Base-by-base conservation (phyloP, 2,329 filamentous ascomycete species). In the Davidsoniella virescens region DNA sequence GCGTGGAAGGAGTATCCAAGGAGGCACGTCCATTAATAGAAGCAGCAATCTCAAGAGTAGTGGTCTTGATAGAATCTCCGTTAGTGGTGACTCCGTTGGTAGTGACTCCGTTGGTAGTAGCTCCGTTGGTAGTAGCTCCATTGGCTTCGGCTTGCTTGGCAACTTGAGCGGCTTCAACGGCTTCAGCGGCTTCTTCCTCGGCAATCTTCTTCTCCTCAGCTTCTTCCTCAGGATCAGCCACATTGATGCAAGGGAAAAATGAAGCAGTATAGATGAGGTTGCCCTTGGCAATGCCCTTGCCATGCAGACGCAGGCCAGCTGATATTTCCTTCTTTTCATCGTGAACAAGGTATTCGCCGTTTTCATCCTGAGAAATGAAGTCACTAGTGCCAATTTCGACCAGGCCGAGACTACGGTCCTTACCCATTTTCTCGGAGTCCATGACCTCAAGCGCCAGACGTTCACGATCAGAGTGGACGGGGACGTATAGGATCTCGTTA, bases 401-500 rank as follows among this genome's bases (percentile, higher is more conserved):
- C 50, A 83, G 72, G 48, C 92, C 92, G 33, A 98, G 73, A 40
- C 84, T 84, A 51, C 92, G 82, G 63, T 98, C 92, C 62, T 87
- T 92, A 59, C 86, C 86, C 60, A 96, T 73, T 57, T 80, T 88
- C 65, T 98, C 92, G 54, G 92, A 80, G 59, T 98, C 92, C 90
- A 98, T 94, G 56, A 96, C 87, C 64, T 98, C 92, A 16, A 98
- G 67, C 1, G 80, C 79, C 26, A 98, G 70, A 60, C 84, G 87
- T 63, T 98, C 92, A 29, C 86, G 82, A 12, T 75, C 59, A 5
- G 82, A 87, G 63, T 95, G 90, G 52, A 98, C 76, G 1, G 93
- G 90, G 1, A 98, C 75, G 61, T 98, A 98, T 18, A 95, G 75
- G 20, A 98, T 80, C 65, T 98, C 92, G 59, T 98, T 87, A 81